Conservation (phyloP, 352 stramenopile species). For the Phytopythium helicoides region DNA sequence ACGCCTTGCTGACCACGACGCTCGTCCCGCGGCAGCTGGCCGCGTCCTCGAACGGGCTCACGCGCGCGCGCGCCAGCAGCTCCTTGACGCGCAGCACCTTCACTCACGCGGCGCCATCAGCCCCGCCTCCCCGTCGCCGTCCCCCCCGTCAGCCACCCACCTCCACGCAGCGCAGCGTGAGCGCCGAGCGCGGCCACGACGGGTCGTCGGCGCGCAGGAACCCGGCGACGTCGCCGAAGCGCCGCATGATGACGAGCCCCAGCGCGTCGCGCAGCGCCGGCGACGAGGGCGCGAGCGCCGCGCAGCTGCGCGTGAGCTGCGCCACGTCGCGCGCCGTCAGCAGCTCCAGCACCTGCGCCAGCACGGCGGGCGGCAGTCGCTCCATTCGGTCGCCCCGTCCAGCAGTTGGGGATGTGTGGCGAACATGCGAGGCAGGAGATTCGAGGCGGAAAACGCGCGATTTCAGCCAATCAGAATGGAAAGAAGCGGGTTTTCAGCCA, state of each 20-base stretch:
- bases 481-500: no score
- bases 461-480: not conserved
- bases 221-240: conserved; percentile 45
- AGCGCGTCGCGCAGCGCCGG: conserved; percentile 47
- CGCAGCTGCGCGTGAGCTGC: conserved; percentile 42
- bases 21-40: conserved; percentile 25
- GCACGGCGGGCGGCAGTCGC: conserved; percentile 41
- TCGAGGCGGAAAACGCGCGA: no score
- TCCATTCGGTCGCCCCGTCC: conserved; percentile 51
- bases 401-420: no score
- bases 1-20: conserved; percentile 72
- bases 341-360: conserved; percentile 63
- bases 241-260: conserved; percentile 50
- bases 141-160: no score
- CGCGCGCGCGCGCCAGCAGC: conserved; percentile 30
- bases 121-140: no score
- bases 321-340: conserved; percentile 57
- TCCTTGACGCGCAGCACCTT: conserved; percentile 56
- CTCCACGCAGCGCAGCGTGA: conserved; percentile 59
- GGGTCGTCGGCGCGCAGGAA: conserved; percentile 50
- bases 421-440: no score
- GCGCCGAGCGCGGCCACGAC: conserved; percentile 57
- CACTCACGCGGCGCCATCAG: no score
- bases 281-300: conserved; percentile 30
- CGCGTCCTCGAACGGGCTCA: conserved; percentile 42